Evolutionary conservation across 768 basidiomycete genomes (phyloP).

Genomic region (Pisolithus marmoratus): DNA sequence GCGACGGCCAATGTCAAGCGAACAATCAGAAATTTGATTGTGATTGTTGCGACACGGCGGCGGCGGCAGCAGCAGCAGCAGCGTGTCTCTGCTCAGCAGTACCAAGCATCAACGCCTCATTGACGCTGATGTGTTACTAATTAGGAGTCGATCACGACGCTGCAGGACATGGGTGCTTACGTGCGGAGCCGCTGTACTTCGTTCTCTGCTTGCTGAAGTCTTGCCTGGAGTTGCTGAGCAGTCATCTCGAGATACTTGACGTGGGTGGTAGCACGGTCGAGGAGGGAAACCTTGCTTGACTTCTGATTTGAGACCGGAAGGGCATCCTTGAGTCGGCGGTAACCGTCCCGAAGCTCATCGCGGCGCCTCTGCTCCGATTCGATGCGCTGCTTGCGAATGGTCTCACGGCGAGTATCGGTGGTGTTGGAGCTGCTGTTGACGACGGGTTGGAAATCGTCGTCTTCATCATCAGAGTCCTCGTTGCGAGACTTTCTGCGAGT

Average conservation of each 20-base stretch:
- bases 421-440: conserved; percentile 34
- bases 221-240: conserved; percentile 66
- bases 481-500: conserved; percentile 43
- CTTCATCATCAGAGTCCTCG: conserved; percentile 67
- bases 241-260: conserved; percentile 84
- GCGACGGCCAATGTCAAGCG: conserved; percentile 4
- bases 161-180: conserved; percentile 23
- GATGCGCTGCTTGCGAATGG: conserved; percentile 87
- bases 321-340: conserved; percentile 84
- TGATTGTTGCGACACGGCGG: conserved; percentile 43
- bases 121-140: conserved; percentile 42
- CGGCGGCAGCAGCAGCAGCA: conserved; percentile 51
- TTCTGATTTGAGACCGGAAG: conserved; percentile 89
- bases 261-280: conserved; percentile 85
- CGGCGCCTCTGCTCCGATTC: conserved; percentile 90
- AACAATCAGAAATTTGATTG: conserved; percentile 42
- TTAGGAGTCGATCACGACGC: neutral
- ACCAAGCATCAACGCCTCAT: conserved; percentile 85
- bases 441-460: conserved; percentile 67
- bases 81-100: conserved; percentile 70
- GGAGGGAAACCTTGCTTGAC: conserved; percentile 84
- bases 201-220: conserved; percentile 71
- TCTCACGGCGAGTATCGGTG: conserved; percentile 77
- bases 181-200: conserved; percentile 76
- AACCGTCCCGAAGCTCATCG: conserved; percentile 90